These are phyloP conservation scores for Dactylellina sp. DNA, from an alignment of 2,329 filamentous ascomycete species.

Conservation along the genomic window DNA sequence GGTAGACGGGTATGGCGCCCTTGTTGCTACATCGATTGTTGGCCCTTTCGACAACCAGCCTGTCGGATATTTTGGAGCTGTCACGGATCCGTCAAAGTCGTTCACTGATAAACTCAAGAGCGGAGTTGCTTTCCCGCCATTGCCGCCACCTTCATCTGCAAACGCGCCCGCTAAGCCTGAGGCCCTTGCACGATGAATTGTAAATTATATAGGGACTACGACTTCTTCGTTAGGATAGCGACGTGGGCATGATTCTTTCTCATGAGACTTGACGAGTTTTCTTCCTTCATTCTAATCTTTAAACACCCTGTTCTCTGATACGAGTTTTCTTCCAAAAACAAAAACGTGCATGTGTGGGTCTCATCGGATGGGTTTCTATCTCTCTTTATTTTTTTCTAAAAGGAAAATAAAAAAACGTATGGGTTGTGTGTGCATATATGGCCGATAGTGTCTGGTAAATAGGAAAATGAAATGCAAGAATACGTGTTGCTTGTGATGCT, in stretches of 20 bases:
- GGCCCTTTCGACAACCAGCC: conserved; percentile 33
- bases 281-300: conserved; percentile 15
- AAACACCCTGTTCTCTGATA: conserved; percentile 11
- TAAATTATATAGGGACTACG: neutral
- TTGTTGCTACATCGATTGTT: conserved; percentile 29
- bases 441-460: conserved; percentile 37
- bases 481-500: neutral
- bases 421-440: neutral
- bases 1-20: conserved; percentile 40
- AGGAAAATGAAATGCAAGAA: conserved; percentile 24
- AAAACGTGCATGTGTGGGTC: conserved; percentile 17
- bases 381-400: conserved; percentile 3
- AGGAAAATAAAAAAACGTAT: conserved; percentile 6
- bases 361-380: conserved; percentile 13
- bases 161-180: conserved; percentile 36
- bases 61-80: conserved; percentile 33
- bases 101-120: conserved; percentile 51
- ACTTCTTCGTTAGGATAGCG: neutral
- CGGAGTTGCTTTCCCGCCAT: conserved; percentile 44
- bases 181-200: conserved; percentile 36
- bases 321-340: conserved; percentile 12
- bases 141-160: conserved; percentile 43
- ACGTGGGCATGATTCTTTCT: conserved; percentile 24
- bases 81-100: conserved; percentile 33
- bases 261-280: conserved; percentile 37